Evolutionary conservation across 2,329 filamentous ascomycete genomes (phyloP), one percentile per base, ranked within the genome.

Genomic region (Sarocladium kiliense): DNA sequence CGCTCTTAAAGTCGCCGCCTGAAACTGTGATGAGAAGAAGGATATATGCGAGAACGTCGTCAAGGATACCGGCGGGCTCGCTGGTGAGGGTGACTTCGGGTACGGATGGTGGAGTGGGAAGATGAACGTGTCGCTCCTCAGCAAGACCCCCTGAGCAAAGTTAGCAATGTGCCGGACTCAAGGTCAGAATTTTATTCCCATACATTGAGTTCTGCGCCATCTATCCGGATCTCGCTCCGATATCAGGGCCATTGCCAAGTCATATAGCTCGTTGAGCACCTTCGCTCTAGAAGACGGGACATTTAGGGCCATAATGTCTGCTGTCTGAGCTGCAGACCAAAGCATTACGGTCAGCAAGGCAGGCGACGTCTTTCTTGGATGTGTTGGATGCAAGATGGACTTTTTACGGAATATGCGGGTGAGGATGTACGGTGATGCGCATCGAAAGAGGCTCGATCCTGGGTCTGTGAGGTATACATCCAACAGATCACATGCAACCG

Each of bases 401-500:
- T 68, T 68, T 57, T 71, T 75, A 18, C 75, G 69, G 44, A 78
- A 72, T 54, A 79, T 69, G 21, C 73, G 67, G 0, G 74, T 75
- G 19, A 78, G 65, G 16, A 78, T 72, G 56, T 78, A 78, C 0
- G 77, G 76, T 3, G 75, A 78, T 0, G 73, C 70, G 36, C 68
- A 72, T 14, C 71, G 69, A 56, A 76, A 75, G 0, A 75, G 63
- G 3, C 72, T 74, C 54, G 67, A 74, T 3, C 71, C 73, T 0
- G 74, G 70, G 25, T 76, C 74, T 11, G 71, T 71, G 56, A 79
- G 70, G 58, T 75, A 79, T 1, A 77, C 68, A 50, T 78, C 76
- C 2, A 79, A 65, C 12, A 79, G 67, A 25, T 78, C 72, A 53
- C 73, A 77, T 0, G 76, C 76, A 2, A 76, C 65, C 2, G 68